Base-by-base conservation (phyloP, 768 basidiomycete genomes). In the Kwoniella heveanensis region DNA sequence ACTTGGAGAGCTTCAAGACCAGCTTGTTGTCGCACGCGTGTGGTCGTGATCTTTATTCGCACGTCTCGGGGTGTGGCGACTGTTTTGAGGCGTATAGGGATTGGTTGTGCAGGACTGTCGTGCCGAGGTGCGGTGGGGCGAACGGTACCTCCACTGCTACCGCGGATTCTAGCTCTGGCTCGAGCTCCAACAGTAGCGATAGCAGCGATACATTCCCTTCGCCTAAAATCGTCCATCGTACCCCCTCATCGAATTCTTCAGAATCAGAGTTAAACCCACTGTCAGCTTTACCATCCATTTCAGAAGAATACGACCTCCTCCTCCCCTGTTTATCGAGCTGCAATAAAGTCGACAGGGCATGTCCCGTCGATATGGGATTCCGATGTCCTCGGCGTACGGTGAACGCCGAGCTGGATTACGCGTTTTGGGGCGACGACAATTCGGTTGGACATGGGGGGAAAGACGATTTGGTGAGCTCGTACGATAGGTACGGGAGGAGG, bases 281-380 rank as follows among this genome's bases (percentile, higher is more conserved):
- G 3, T 58, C 62, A 8, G 36, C 46, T 2, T 51, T 30, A 2
- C 29, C 66, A 2, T 13, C 65, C 8, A 17, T 50, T 1, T 19
- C 66, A 2, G 77, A 76, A 62, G 59, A 65, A 29, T 81, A 78
- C 54, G 62, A 55, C 21, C 76, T 79, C 56, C 66, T 80, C 6
- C 50, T 78, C 8, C 80, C 80, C 10, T 81, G 80, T 67, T 60
- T 81, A 17, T 47, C 62, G 9, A 69, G 57, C 10, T 81, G 80
- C 55, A 70, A 78, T 27, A 50, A 61, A 5, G 77, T 76, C 4
- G 77, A 80, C 60, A 61, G 79, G 12, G 57, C 68, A 21, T 81
- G 80, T 71, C 80, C 80, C n/a, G 77, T 74, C 9, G 72, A 69
- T 57, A 64, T 81, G n/a, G 62, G 64, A 6, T 78, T 81, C 49